These are phyloP conservation scores for Xerocomus minutiporus DNA, from an alignment of 1,284 basidiomycete genomes.

Conservation along the genomic window DNA sequence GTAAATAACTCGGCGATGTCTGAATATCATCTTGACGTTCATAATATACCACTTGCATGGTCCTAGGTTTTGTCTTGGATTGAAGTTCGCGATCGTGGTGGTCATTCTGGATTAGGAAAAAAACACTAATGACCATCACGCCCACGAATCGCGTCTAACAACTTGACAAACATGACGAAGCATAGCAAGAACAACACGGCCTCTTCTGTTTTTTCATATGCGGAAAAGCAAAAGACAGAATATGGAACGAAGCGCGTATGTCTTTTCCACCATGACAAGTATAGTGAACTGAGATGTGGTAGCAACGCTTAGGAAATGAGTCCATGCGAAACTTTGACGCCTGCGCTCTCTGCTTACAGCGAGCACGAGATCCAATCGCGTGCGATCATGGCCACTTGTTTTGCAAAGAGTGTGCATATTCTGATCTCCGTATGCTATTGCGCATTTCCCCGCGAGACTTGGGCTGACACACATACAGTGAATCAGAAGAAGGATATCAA, in stretches of 20 bases:
- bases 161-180: slow-evolving; percentile 60
- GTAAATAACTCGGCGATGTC: too few species aligned
- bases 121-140: neutral
- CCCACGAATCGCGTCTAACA: neutral
- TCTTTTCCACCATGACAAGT: slow-evolving; percentile 6
- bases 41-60: too few species aligned
- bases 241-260: slow-evolving; percentile 75
- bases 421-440: slow-evolving; percentile 59
- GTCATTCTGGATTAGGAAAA: neutral
- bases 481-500: slow-evolving; percentile 90
- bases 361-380: slow-evolving; percentile 73
- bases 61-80: too few species aligned
- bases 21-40: too few species aligned
- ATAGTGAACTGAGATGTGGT: slow-evolving; percentile 3
- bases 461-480: slow-evolving; percentile 42
- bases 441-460: neutral
- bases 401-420: slow-evolving; percentile 85
- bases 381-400: slow-evolving; percentile 85
- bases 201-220: slow-evolving; percentile 81
- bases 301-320: slow-evolving; percentile 86
- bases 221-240: slow-evolving; percentile 77
- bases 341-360: slow-evolving; percentile 79
- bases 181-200: slow-evolving; percentile 88
- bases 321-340: slow-evolving; percentile 87
- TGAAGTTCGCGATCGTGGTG: too few species aligned